Percentiles rank a stretch among this genome's conserved stretches.
phyloP scores from a whole-genome alignment of 148 eudicot species.

The Agrostemma githago region DNA sequence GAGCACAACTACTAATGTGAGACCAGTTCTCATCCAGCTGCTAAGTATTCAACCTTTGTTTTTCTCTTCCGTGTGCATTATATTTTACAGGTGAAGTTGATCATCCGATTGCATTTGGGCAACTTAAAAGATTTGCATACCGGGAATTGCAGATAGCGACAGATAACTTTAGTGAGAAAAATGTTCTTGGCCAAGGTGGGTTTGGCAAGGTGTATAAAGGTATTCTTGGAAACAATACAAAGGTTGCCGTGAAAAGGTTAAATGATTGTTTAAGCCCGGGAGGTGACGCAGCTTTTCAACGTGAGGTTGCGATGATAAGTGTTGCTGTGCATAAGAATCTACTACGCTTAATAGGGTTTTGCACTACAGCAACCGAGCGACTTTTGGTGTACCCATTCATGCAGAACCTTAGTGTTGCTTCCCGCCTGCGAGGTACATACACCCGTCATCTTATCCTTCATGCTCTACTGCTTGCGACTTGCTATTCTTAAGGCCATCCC shows the following conservation, averaged over 20 bases:
- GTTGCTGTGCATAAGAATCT: slow-evolving; percentile 93
- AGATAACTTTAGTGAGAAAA: slow-evolving; percentile 80
- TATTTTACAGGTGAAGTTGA: slow-evolving; percentile 80
- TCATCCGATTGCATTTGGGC: slow-evolving; percentile 82
- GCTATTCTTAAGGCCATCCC: not conserved
- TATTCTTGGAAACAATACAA: slow-evolving; percentile 63
- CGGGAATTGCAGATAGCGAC: slow-evolving; percentile 96
- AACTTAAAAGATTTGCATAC: slow-evolving; percentile 84
- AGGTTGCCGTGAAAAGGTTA: slow-evolving; percentile 88
- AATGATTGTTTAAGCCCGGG: slow-evolving; percentile 88
- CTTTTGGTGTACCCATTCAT: slow-evolving; percentile 93
- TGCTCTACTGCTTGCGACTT: not conserved
- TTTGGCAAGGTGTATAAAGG: slow-evolving; percentile 98
- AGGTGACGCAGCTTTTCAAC: slow-evolving; percentile 88
- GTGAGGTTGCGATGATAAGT: slow-evolving; percentile 99
- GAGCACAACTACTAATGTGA: not conserved
- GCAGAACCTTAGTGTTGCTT: slow-evolving; percentile 96
- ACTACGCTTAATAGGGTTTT: slow-evolving; percentile 81
- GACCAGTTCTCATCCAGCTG: not conserved
- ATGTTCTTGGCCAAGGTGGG: slow-evolving; percentile 96
- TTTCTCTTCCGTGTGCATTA: slow-evolving; percentile 7
- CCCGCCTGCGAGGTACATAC: slow-evolving; percentile 69
- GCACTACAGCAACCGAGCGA: slow-evolving; percentile 97
- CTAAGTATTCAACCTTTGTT: not conserved
- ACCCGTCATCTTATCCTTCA: slow-evolving; percentile 4